Conservation (phyloP, 1,284 basidiomycete genomes). For the Ustilago xerochloae region DNA sequence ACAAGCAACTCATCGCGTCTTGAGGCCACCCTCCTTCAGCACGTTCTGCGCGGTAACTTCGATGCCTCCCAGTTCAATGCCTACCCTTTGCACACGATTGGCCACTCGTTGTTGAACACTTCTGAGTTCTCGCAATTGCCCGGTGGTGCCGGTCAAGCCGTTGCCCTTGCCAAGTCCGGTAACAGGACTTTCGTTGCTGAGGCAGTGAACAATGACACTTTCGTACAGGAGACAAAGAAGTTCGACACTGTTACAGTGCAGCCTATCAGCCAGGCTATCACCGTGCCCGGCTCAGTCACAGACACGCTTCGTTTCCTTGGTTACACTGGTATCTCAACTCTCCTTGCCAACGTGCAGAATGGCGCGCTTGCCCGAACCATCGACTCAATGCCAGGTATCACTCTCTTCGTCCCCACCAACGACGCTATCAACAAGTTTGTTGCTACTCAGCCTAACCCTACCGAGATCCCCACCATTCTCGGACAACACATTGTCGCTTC, state of each 20-base stretch:
- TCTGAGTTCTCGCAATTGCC: conserved; percentile 36
- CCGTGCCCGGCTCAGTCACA: conserved; percentile 47
- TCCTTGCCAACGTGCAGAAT: conserved; percentile 31
- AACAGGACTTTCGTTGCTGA: conserved; percentile 32
- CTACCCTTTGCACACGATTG: conserved; percentile 51
- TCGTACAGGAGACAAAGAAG: conserved; percentile 10
- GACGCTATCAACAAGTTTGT: conserved; percentile 37
- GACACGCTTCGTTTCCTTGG: conserved; percentile 43
- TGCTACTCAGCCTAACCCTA: conserved; percentile 25
- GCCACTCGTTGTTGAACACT: conserved; percentile 48
- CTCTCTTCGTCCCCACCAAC: conserved; percentile 55
- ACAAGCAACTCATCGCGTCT: conserved; percentile 45
- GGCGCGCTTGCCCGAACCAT: conserved; percentile 32
- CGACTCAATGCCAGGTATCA: conserved; percentile 47
- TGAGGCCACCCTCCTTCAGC: conserved; percentile 51
- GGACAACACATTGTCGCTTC: conserved; percentile 53
- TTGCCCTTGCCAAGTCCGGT: conserved; percentile 37
- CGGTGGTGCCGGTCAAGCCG: conserved; percentile 55
- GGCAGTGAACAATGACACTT: conserved; percentile 50
- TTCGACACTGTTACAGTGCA: conserved; percentile 44
- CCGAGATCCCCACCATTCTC: conserved; percentile 36
- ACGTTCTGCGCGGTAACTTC: conserved; percentile 48
- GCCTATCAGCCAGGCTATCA: conserved; percentile 50
- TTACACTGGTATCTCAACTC: conserved; percentile 24
- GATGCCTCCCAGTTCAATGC: conserved; percentile 27